These are phyloP conservation scores for Nasturtium officinale DNA, from an alignment of 345 rosid species.

Conservation along the genomic window DNA sequence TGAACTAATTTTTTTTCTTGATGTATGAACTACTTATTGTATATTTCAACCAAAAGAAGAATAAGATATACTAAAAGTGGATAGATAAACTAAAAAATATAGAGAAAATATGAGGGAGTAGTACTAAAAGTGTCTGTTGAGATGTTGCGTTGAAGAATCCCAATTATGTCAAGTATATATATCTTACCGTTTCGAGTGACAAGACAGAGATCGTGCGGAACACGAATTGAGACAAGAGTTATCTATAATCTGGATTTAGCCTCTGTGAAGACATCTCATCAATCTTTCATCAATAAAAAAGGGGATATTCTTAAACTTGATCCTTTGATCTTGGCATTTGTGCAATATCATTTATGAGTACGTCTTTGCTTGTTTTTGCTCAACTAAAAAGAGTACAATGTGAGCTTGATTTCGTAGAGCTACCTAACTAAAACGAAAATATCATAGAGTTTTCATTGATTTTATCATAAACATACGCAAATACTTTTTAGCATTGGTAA, in stretches of 20 bases:
- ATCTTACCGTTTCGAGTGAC: slow-evolving; percentile 23
- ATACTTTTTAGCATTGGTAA: too few relatives aligned
- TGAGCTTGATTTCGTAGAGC: too few relatives aligned
- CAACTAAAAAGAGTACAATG: not conserved
- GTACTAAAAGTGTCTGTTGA: not conserved
- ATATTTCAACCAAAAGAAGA: not conserved
- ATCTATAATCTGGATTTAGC: slow-evolving; percentile 15
- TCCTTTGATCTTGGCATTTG: slow-evolving; percentile 28
- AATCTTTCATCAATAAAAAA: slow-evolving; percentile 17
- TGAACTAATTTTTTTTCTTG: too few relatives aligned
- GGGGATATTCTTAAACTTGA: slow-evolving; percentile 2
- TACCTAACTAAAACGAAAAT: too few relatives aligned
- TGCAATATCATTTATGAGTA: slow-evolving; percentile 12
- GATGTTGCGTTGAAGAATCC: not conserved
- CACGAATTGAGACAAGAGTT: slow-evolving; percentile 30
- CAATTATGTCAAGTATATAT: not conserved
- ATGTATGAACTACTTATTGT: too few relatives aligned
- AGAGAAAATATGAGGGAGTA: not conserved
- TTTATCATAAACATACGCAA: too few relatives aligned
- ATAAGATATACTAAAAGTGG: not conserved
- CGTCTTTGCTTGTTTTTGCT: slow-evolving; percentile 3
- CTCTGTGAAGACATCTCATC: slow-evolving; percentile 18
- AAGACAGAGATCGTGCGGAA: slow-evolving; percentile 29
- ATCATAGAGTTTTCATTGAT: too few relatives aligned
- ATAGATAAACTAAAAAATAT: not conserved